Base-by-base conservation (phyloP, 2,329 filamentous ascomycete species). In the Diaporthe caulivora region DNA sequence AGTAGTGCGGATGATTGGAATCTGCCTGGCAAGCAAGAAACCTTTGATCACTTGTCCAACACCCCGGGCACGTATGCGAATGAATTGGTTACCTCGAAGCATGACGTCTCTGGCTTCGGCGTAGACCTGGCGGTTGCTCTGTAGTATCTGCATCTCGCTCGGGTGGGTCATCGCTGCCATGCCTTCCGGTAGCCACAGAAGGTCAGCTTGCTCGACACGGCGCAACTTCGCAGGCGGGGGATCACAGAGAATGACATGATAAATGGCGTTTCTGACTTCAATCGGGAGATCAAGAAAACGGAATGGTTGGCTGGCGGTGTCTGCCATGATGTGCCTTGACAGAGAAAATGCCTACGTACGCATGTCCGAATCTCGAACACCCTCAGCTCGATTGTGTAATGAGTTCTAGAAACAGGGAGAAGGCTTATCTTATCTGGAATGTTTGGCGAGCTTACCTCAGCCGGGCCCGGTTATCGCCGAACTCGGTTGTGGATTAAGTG, bases 121-220 rank as follows among this genome's bases (percentile, higher is more conserved):
- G 18, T 74, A 29, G 24, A 74, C 24, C 24, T 74, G 72, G 47
- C 47, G 69, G 44, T 51, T 72, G 69, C 54, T 37, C 15, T 47
- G 62, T 18, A 74, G 53, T n/a, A 74, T 40, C n/a, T 67, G 62
- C 8, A 26, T 26, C 31, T 67, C 62, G n/a, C 62, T 51, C 37
- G 53, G 72, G 13, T 26, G 72, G 24, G 18, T 72, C 2, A 58
- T 34, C 6, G 21, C 7, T 47, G 54, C 42, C 54, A 70, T 31
- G 21, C 37, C 47, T 21, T 60, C 37, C 8, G 57, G 70, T 13
- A 72, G 24, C 57, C 47, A 42, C 9, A 65, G 26, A 24, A 72
- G 57, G 47, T 65, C 70, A n/a, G 60, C 57, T 58, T 72, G 70
- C 47, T 65, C 70, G 18, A 65, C 47, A n/a, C 47, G 47, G 37